Percentiles rank a stretch among this genome's conserved stretches.
phyloP scores from a whole-genome alignment of 192 early-diverging fungal species.

The Entomortierella parvispora region DNA sequence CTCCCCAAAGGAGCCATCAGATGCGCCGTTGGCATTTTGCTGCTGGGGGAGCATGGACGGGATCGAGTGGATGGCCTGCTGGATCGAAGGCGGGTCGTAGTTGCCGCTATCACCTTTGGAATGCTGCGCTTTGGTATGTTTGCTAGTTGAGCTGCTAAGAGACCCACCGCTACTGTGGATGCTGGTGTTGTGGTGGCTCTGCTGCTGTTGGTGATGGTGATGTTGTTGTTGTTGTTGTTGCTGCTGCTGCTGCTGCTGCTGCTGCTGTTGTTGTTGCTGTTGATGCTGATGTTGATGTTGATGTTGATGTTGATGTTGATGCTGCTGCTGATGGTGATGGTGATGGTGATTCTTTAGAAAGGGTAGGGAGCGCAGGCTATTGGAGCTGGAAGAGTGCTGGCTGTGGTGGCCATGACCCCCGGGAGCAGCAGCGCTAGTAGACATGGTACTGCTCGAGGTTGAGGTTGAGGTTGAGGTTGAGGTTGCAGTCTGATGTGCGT shows the following conservation, averaged over 20 bases:
- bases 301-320: too few relatives aligned
- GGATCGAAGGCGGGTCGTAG: too few relatives aligned
- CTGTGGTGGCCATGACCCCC: not conserved
- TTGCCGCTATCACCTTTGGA: too few relatives aligned
- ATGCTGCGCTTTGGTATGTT: too few relatives aligned
- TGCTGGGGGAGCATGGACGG: constrained; percentile 4
- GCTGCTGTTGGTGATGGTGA: too few relatives aligned
- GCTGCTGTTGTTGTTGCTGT: constrained; percentile 3
- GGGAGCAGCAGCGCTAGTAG: not conserved
- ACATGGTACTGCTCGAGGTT: not conserved
- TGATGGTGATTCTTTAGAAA: constrained; percentile 9
- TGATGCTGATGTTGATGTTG: constrained; percentile 7
- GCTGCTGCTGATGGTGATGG: constrained; percentile 5
- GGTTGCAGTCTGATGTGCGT: too few relatives aligned
- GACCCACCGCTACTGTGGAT: too few relatives aligned
- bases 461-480: not conserved
- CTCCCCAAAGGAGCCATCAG: constrained; percentile 3
- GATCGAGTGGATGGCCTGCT: not conserved
- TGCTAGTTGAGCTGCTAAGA: not conserved
- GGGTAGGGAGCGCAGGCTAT: constrained; percentile 25
- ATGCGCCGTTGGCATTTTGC: too few relatives aligned
- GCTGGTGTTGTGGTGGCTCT: not conserved
- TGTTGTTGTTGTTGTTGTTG: too few relatives aligned
- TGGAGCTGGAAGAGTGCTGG: constrained; percentile 4
- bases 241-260: constrained; percentile 6